Evolutionary conservation across 2,329 filamentous ascomycete species (phyloP), one percentile per base, ranked within the genome.

Genomic region (Aspergillus pseudoglaucus): DNA sequence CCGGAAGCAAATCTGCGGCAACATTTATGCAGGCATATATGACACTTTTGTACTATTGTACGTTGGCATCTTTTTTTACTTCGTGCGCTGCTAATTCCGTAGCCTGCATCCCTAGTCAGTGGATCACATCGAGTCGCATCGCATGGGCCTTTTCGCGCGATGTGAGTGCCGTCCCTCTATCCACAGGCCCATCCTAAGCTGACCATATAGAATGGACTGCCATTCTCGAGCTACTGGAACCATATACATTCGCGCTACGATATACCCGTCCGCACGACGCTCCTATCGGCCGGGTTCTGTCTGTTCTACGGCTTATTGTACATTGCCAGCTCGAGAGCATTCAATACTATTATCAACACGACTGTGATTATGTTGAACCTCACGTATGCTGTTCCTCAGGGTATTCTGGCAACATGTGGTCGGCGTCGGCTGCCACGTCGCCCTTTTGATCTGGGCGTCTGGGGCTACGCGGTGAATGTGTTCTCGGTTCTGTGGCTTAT

Each of bases 91-190:
- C 42, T 48, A 37, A 10, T 4, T 9, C n/a, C 44, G 20, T 40
- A 59, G 57, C 57, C 1, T 58, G 51, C 18, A 49, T 66, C 12
- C 60, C 57, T 8, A 53, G 53, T 27, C 58, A 65, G 47, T 66
- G 59, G 61, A 54, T 66, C n/a, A 63, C 60, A 2, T 55, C 53
- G 32, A 60, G 64, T 18, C 59, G 63, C 5, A 50, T 66, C 12
- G 53, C 62, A 2, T 67, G 64, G 64, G 64, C 64, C 1, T 67
- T 65, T 47, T 54, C 64, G 6, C 52, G 64, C 22, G 64, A 67
- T 46, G 60, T 50, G 42, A 18, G 44, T 39, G 7, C 18, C 3
- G 4, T 32, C 33, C 7, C 6, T 12, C 73, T 39, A 69, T 74
- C 47, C 73, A 72, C 37, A 50, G 5, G 40, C 33, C n/a, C 6